phyloP scores from a whole-genome alignment of 2,329 filamentous ascomycete genomes.

The Claviceps paspali region DNA sequence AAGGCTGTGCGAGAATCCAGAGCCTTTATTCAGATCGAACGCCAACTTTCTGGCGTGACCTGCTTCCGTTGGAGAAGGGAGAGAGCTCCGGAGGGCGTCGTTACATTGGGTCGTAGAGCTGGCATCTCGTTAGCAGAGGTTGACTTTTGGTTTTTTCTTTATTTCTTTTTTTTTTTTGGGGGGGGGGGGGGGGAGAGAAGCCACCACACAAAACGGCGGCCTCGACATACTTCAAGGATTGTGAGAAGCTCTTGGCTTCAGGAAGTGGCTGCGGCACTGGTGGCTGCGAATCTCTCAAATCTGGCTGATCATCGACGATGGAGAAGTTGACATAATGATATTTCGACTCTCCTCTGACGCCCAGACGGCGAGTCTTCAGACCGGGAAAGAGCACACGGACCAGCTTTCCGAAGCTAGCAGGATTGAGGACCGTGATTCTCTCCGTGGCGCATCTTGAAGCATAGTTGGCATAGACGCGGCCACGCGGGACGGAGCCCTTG shows the following conservation, averaged over 20 bases:
- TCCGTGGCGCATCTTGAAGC: slow-evolving; percentile 85
- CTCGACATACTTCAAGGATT: slow-evolving; percentile 33
- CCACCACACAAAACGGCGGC: neutral
- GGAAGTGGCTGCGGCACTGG: slow-evolving; percentile 32
- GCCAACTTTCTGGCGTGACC: slow-evolving; percentile 9
- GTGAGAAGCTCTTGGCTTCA: slow-evolving; percentile 31
- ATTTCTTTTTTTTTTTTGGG: too few species aligned
- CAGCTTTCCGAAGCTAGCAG: slow-evolving; percentile 93
- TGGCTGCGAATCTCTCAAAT: slow-evolving; percentile 28
- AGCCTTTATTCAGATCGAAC: slow-evolving; percentile 6
- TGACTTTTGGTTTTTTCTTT: too few species aligned
- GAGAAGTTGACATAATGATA: slow-evolving; percentile 78
- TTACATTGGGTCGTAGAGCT: slow-evolving; percentile 16
- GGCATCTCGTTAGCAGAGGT: slow-evolving; percentile 13
- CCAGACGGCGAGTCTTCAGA: slow-evolving; percentile 79
- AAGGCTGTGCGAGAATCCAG: slow-evolving; percentile 27
- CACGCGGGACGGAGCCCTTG: slow-evolving; percentile 77
- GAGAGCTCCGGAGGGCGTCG: slow-evolving; percentile 12
- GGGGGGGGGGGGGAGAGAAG: too few species aligned
- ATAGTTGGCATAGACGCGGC: slow-evolving; percentile 90
- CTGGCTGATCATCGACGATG: slow-evolving; percentile 40
- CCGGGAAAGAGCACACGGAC: slow-evolving; percentile 93
- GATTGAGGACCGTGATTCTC: slow-evolving; percentile 86
- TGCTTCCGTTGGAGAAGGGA: slow-evolving; percentile 16
- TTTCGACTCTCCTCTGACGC: slow-evolving; percentile 91